Evolutionary conservation across 2,329 filamentous ascomycete species (phyloP), one percentile per base, ranked within the genome.

Genomic region (Cryphonectria radicalis): DNA sequence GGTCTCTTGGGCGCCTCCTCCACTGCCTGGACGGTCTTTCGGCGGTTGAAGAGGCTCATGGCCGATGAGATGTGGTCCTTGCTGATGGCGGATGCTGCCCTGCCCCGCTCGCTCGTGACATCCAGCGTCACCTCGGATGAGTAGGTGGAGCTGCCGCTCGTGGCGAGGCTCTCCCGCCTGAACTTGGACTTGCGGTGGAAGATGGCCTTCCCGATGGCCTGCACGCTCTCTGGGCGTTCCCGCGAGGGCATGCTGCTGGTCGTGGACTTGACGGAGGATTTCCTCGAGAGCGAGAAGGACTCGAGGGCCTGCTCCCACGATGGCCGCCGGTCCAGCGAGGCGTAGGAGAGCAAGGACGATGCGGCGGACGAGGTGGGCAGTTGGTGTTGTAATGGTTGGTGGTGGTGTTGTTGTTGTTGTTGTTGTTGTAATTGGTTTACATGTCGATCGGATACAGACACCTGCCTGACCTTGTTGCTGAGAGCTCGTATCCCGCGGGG

Each of bases 141-240:
- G 75, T 87, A 84, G 11, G 86, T 74, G 13, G 86, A 87, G 78
- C 81, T 86, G 42, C 79, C 81, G 17, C 84, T 82, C 3, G 85
- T 84, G 65, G 84, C 81, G 74, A 83, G 85, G 77, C 83, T 85
- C 71, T 87, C 87, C 65, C 86, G 85, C 70, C 85, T 88, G 37
- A 84, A 78, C 77, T 81, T 86, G 73, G 82, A 82, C 70, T 83
- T 84, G 37, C 89, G 86, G 75, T 85, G 85, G 75, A 91, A 91
- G 43, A 91, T 82, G 53, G 84, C 83, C 80, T 88, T 89, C 68
- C 88, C 85, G 75, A 91, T 86, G 37, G 87, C 83, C 75, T 90
- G 88, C 19, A 88, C 80, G 74, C 88, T 90, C 42, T 91, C 89
- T 35, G 87, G 84, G 50, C 87, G 84, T 43, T 90, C 88, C 73